Evolutionary conservation across 495 filamentous ascomycete genomes (phyloP).

Genomic region (Beverwykella pulmonaria): DNA sequence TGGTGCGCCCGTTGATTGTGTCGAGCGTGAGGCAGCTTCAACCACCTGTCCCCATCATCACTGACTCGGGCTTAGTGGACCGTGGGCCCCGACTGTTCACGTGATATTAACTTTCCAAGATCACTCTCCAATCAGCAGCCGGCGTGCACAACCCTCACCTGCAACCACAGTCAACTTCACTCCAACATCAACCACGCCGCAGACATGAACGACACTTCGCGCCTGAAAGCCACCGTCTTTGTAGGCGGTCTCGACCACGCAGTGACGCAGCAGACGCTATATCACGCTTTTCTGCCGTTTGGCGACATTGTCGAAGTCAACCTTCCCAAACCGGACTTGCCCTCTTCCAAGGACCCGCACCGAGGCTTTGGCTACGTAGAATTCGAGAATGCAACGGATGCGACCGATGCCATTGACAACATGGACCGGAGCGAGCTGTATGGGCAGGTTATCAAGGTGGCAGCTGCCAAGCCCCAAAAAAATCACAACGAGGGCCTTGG

Average conservation of each 20-base stretch:
- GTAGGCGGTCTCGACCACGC: constrained; percentile 84
- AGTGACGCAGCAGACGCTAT: constrained; percentile 71
- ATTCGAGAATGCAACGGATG: constrained; percentile 83
- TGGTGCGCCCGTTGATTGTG: constrained; percentile 14
- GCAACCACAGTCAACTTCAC: neutral
- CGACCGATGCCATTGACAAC: constrained; percentile 95
- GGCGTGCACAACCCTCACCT: constrained; percentile 10
- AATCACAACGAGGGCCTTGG: constrained; percentile 82
- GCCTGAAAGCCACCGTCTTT: constrained; percentile 87
- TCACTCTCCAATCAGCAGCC: constrained; percentile 19
- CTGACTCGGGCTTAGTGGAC: constrained; percentile 5
- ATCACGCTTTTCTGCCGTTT: constrained; percentile 93
- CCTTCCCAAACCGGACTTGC: constrained; percentile 80
- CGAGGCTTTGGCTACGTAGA: constrained; percentile 97
- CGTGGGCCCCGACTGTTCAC: constrained; percentile 12
- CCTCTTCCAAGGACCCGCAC: constrained; percentile 69
- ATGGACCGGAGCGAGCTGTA: constrained; percentile 98
- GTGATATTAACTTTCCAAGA: neutral
- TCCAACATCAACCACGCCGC: neutral
- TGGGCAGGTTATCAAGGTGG: constrained; percentile 88
- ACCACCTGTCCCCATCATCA: constrained; percentile 29
- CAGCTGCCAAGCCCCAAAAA: constrained; percentile 89
- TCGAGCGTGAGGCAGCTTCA: neutral
- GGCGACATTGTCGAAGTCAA: constrained; percentile 90
- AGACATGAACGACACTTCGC: constrained; percentile 74